These are phyloP conservation scores for Chytridiales sp. DNA, from an alignment of 371 early-diverging fungal species.

Conservation along the genomic window DNA sequence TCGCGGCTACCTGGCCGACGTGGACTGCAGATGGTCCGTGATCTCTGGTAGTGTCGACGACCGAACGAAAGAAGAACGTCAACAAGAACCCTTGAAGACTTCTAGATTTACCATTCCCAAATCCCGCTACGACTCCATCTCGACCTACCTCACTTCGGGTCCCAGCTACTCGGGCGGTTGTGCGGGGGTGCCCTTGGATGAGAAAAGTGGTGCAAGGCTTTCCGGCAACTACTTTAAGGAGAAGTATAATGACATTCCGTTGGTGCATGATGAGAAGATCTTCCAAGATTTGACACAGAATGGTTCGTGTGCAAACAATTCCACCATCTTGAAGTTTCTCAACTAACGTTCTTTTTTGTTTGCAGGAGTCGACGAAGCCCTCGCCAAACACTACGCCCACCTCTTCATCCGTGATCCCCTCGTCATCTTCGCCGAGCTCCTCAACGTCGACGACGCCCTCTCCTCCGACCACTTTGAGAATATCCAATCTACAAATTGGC, in stretches of 20 bases:
- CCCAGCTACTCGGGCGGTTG: conserved; percentile 51
- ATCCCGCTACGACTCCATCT: conserved; percentile 96
- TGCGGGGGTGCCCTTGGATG: conserved; percentile 11
- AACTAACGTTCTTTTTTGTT: no score
- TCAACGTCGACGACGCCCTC: conserved; percentile 78
- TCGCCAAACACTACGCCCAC: conserved; percentile 94
- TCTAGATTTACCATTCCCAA: conserved; percentile 70
- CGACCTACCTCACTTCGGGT: conserved; percentile 80
- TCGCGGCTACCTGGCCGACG: conserved; percentile 93
- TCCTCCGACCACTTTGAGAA: conserved; percentile 98
- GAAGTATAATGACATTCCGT: conserved; percentile 94
- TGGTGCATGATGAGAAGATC: conserved; percentile 81
- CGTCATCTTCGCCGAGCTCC: conserved; percentile 87
- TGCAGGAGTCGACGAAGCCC: conserved; percentile 76
- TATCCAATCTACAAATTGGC: conserved; percentile 99
- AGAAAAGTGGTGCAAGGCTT: background rate
- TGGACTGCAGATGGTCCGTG: conserved; percentile 98
- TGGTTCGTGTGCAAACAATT: conserved; percentile 1
- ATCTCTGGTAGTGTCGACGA: conserved; percentile 95
- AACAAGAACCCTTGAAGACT: conserved; percentile 62
- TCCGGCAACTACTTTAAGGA: conserved; percentile 62
- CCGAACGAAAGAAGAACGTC: conserved; percentile 89
- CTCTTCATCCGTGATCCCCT: conserved; percentile 98
- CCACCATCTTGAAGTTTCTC: no score
- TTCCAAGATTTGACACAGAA: conserved; percentile 64